Conservation (phyloP, 2,329 filamentous ascomycete genomes). For the Aspergillus hortae region DNA sequence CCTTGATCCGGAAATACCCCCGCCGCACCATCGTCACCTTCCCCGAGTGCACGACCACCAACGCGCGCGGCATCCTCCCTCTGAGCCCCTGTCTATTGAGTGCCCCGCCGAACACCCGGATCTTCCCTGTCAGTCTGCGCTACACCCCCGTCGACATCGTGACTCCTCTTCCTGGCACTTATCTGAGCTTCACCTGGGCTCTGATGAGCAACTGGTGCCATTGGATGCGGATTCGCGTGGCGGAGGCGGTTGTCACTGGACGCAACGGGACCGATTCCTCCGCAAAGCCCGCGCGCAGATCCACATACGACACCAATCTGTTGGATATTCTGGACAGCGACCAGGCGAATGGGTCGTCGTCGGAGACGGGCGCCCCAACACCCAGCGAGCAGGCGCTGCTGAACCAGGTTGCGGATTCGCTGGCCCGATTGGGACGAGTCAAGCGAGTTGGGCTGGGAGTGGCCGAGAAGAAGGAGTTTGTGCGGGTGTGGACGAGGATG, state of each 20-base stretch:
- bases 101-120: conserved; percentile 63
- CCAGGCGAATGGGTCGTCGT: conserved; percentile 17
- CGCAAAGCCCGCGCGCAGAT: conserved; percentile 20
- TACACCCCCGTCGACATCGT: conserved; percentile 89
- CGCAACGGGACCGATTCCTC: conserved; percentile 21
- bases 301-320: conserved; percentile 44
- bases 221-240: conserved; percentile 85
- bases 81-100: conserved; percentile 74
- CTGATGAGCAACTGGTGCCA: conserved; percentile 81
- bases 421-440: conserved; percentile 82
- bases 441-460: conserved; percentile 84
- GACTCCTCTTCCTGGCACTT: conserved; percentile 76
- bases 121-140: conserved; percentile 86
- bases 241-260: conserved; percentile 58
- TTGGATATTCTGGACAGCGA: conserved; percentile 45
- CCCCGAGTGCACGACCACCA: conserved; percentile 91
- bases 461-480: conserved; percentile 77
- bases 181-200: conserved; percentile 75
- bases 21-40: conserved; percentile 79
- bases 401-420: conserved; percentile 75
- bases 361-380: conserved; percentile 24
- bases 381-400: conserved; percentile 66
- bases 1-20: conserved; percentile 65
- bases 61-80: conserved; percentile 83
- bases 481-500: conserved; percentile 42